These are phyloP conservation scores for Fraxinus albicans DNA, from an alignment of 305 asterid genomes.

Conservation along the genomic window DNA sequence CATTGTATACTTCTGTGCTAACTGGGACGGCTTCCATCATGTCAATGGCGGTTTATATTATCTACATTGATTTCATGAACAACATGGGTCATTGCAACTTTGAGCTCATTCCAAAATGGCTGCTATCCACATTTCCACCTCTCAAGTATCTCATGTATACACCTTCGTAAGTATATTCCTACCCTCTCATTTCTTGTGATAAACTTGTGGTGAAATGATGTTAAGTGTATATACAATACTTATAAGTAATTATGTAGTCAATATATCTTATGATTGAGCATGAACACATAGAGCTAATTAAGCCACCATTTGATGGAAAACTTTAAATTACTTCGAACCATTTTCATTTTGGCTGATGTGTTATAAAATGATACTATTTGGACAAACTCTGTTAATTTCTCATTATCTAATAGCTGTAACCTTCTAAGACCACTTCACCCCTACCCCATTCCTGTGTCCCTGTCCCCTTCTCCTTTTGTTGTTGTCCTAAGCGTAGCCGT, in stretches of 20 bases:
- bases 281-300: background rate
- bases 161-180: slow-evolving; percentile 66
- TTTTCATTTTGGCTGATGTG: too few species aligned
- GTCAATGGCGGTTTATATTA: slow-evolving; percentile 43
- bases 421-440: too few species aligned
- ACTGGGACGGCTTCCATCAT: slow-evolving; percentile 42
- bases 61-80: slow-evolving; percentile 80
- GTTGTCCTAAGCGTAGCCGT: too few species aligned
- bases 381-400: too few species aligned
- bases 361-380: too few species aligned
- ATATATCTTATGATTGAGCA: background rate
- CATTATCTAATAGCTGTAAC: too few species aligned
- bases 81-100: slow-evolving; percentile 97
- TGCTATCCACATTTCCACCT: slow-evolving; percentile 69
- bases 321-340: background rate
- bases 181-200: background rate
- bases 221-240: background rate
- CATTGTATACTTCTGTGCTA: slow-evolving; percentile 36
- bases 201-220: background rate
- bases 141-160: slow-evolving; percentile 90
- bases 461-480: too few species aligned
- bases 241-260: too few species aligned
- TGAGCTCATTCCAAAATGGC: slow-evolving; percentile 70
- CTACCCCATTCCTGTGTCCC: too few species aligned
- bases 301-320: background rate